These are phyloP conservation scores for Buxus sempervirens DNA, from an alignment of 164 flowering plant genomes.

Conservation along the genomic window DNA sequence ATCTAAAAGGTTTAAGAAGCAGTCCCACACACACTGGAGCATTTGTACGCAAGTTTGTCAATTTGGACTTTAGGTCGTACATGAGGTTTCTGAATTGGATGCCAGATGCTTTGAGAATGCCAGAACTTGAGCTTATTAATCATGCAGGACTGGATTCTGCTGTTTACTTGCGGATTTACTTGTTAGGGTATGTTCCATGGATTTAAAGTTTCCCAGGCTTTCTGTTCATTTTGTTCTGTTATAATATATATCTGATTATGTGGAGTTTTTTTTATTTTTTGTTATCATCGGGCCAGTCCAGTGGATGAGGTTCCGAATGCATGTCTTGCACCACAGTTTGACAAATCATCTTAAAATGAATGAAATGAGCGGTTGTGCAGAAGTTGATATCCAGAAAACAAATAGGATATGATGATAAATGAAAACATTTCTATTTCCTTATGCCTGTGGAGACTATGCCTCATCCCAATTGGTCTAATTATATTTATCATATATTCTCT, in stretches of 20 bases:
- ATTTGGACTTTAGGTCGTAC: conserved; percentile 67
- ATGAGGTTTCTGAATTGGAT: conserved; percentile 67
- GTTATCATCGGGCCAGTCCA: background rate
- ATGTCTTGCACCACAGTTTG: too few relatives aligned
- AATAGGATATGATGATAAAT: background rate
- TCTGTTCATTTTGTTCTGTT: background rate
- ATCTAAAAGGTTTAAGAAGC: conserved; percentile 60
- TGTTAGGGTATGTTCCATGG: conserved; percentile 50
- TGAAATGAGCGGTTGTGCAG: background rate
- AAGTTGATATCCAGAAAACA: background rate
- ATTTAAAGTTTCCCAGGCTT: background rate
- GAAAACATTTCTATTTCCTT: background rate
- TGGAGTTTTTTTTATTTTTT: too few relatives aligned
- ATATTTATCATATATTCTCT: background rate
- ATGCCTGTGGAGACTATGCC: background rate
- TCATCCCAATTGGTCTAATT: background rate
- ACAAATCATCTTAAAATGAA: too few relatives aligned
- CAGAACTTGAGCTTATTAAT: conserved; percentile 76
- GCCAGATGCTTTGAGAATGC: conserved; percentile 77
- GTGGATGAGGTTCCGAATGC: background rate
- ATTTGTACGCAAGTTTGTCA: conserved; percentile 55
- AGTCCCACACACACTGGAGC: conserved; percentile 52
- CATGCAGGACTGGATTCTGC: conserved; percentile 90
- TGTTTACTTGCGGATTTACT: conserved; percentile 72
- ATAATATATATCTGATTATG: background rate